phyloP scores from a whole-genome alignment of 2,329 filamentous ascomycete species.

The Fusarium tricinctum region DNA sequence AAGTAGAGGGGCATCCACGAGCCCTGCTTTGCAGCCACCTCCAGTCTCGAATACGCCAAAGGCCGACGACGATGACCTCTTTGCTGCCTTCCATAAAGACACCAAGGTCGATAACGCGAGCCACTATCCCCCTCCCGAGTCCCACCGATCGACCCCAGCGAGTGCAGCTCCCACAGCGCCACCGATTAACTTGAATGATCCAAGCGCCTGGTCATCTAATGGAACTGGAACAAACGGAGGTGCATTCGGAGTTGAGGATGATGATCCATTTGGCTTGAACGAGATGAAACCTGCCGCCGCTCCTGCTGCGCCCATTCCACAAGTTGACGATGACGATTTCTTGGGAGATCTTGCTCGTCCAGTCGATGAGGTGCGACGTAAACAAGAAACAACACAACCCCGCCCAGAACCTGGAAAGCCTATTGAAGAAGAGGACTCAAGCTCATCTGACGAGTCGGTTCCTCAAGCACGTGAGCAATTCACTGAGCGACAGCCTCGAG shows the following conservation, averaged over 20 bases:
- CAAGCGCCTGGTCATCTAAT: constrained; percentile 65
- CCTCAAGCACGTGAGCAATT: constrained; percentile 40
- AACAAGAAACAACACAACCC: constrained; percentile 58
- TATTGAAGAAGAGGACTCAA: constrained; percentile 66
- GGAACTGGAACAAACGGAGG: constrained; percentile 51
- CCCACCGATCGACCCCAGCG: constrained; percentile 62
- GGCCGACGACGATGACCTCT: constrained; percentile 72
- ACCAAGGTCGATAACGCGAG: constrained; percentile 77
- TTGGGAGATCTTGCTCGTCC: constrained; percentile 75
- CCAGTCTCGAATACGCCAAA: constrained; percentile 34
- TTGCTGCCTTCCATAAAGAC: constrained; percentile 75
- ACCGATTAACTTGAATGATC: constrained; percentile 66
- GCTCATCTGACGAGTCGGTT: constrained; percentile 60
- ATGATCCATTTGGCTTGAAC: constrained; percentile 88
- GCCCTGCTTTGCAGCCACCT: constrained; percentile 48
- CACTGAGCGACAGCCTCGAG: constrained; percentile 42
- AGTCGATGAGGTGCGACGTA: constrained; percentile 72
- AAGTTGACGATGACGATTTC: constrained; percentile 72
- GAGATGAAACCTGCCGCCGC: constrained; percentile 66
- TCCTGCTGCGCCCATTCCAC: constrained; percentile 48
- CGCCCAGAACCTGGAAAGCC: constrained; percentile 67
- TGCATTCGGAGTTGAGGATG: constrained; percentile 74
- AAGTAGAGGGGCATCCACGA: constrained; percentile 62
- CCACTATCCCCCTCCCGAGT: constrained; percentile 66
- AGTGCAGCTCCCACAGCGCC: constrained; percentile 50